phyloP scores from a whole-genome alignment of 208 protist species.

The Acanthamoeba royreba region DNA sequence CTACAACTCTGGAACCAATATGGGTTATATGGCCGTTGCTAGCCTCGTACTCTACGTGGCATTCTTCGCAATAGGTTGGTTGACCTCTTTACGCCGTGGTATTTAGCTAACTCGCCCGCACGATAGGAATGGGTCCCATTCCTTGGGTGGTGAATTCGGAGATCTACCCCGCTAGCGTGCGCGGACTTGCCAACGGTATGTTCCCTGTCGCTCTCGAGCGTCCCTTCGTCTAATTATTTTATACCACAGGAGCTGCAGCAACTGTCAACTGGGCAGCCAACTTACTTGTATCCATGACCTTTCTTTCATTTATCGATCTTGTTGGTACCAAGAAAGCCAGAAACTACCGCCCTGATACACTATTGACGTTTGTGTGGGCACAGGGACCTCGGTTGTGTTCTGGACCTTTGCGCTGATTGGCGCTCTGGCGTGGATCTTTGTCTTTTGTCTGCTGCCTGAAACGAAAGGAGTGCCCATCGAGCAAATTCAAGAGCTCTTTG shows the following conservation, averaged over 20 bases:
- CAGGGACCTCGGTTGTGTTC: background rate
- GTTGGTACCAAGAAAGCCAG: too few species aligned
- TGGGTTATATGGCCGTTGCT: background rate
- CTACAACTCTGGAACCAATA: constrained; percentile 73
- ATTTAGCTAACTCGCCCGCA: background rate
- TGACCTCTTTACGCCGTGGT: background rate
- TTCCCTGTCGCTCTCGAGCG: background rate
- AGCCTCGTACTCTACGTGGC: background rate
- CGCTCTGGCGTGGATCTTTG: constrained; percentile 81
- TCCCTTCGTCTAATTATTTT: too few species aligned
- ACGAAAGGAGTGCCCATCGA: constrained; percentile 79
- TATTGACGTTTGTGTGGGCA: constrained; percentile 58
- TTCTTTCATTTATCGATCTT: constrained; percentile 82
- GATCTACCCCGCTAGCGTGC: constrained; percentile 86
- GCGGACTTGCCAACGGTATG: constrained; percentile 47
- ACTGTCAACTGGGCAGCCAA: constrained; percentile 90
- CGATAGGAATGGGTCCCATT: constrained; percentile 85
- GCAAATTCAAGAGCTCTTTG: background rate
- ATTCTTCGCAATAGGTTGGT: background rate
- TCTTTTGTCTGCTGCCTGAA: constrained; percentile 87
- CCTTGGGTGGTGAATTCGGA: constrained; percentile 90
- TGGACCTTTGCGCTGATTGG: constrained; percentile 79
- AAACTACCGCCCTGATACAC: too few species aligned
- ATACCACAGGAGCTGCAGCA: constrained; percentile 83
- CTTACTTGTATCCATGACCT: constrained; percentile 85